Conservation (phyloP, 2,329 filamentous ascomycete species). For the Epicoccum sorghinum region DNA sequence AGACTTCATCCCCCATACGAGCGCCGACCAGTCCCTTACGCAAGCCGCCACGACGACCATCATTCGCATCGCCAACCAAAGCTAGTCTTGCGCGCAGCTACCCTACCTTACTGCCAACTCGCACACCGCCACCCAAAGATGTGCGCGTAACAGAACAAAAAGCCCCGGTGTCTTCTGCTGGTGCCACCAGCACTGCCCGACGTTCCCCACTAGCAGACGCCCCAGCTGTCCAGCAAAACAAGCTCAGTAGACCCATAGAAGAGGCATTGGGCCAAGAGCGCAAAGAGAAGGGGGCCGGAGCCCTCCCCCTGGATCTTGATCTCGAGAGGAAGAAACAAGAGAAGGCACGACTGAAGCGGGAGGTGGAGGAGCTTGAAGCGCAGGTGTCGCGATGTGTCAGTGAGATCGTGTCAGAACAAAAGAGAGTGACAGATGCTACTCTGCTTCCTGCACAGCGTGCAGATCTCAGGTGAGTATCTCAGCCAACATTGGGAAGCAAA, state of each 20-base stretch:
- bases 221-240: constrained; percentile 21
- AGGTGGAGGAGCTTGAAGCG: constrained; percentile 39
- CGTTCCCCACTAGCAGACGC: constrained; percentile 24
- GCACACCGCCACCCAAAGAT: constrained; percentile 4
- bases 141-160: background rate
- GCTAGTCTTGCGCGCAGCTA: constrained; percentile 49
- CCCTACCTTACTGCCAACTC: constrained; percentile 36
- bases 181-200: constrained; percentile 18
- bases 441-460: constrained; percentile 29
- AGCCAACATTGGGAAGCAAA: background rate
- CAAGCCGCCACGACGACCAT: constrained; percentile 43
- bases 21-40: constrained; percentile 33
- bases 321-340: constrained; percentile 39
- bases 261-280: constrained; percentile 12
- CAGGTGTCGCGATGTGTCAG: constrained; percentile 38
- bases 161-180: constrained; percentile 12
- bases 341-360: constrained; percentile 34
- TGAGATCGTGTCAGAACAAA: constrained; percentile 36
- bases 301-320: constrained; percentile 28
- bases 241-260: constrained; percentile 16
- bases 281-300: constrained; percentile 7
- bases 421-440: constrained; percentile 19
- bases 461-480: constrained; percentile 30
- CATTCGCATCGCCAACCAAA: constrained; percentile 49
- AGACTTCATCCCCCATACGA: constrained; percentile 37